Base-by-base conservation (phyloP, 352 stramenopile species). In the Phytophthora idaei region DNA sequence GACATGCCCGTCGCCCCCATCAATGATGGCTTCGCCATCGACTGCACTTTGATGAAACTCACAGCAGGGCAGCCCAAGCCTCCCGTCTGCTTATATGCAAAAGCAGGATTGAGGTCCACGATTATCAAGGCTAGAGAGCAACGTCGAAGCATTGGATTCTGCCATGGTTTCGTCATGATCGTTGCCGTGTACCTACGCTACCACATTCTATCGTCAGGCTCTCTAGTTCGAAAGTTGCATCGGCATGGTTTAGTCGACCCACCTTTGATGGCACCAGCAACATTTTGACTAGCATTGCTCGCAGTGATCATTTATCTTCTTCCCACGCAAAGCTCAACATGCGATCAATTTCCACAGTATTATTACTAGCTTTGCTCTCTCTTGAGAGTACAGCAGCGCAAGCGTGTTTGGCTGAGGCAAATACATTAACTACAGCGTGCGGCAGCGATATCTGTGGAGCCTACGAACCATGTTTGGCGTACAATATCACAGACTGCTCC, bases 401-500 rank as follows among this genome's bases (percentile, higher is more conserved):
- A 70, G 25, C 4, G 17, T 70, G 63, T 15, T 28, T 1, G 2
- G 32, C 29, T 34, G 4, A 39, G 51, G 31, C 41, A 3, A 55
- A 70, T 14, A 61, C 55, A 11, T 39, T 70, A 8, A 60, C 63
- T 5, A 66, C 55, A n/a, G 46, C 42, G 2, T 70, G 63, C 37
- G 52, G 61, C 2, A 56, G 57, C 42, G 44, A 61, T 11, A 14
- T 32, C 12, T 70, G 63, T 12, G 63, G 63, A 1, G 41, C 41
- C 4, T 70, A 53, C 48, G 55, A 66, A 6, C 48, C 63, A 3
- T 70, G 63, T 47, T 15, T 70, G 48, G 34, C 25, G 12, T 36
- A 34, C 49, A 70, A 70, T 31, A 39, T 47, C 41, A 47, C 41
- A 47, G 41, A 27, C 9, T 69, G 53, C 21, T 57, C 17, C 27